phyloP scores from a whole-genome alignment of 78 protist genomes.

The Bodo saltans region DNA sequence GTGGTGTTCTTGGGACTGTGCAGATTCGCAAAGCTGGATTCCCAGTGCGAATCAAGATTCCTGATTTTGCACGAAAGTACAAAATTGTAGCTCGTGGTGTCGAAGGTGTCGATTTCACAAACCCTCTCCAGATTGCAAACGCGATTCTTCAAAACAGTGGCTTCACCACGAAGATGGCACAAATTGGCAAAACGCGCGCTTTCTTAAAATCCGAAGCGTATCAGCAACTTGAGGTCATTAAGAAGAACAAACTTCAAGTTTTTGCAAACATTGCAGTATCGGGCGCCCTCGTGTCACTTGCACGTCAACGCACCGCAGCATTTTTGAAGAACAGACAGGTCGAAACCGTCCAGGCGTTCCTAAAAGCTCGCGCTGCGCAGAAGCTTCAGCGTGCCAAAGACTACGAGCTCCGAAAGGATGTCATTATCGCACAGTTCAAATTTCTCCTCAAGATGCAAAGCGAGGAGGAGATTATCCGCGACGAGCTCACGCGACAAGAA shows the following conservation, averaged over 20 bases:
- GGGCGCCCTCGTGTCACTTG: background rate
- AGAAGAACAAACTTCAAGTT: background rate
- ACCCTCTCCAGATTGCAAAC: background rate
- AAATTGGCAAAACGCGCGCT: slow-evolving; percentile 27
- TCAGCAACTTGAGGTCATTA: background rate
- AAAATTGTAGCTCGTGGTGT: background rate
- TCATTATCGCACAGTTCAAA: background rate
- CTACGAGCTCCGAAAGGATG: background rate
- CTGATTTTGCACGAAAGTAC: background rate
- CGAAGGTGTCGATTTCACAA: background rate
- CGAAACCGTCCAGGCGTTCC: background rate
- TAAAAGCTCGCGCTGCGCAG: background rate
- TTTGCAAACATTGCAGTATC: background rate
- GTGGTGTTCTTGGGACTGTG: slow-evolving; percentile 31
- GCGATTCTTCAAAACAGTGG: background rate
- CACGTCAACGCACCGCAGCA: background rate
- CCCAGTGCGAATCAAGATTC: slow-evolving; percentile 16
- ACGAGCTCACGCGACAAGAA: background rate
- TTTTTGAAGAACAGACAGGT: background rate
- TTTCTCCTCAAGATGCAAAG: background rate
- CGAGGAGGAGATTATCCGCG: background rate
- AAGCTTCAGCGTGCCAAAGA: background rate
- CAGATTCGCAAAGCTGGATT: slow-evolving; percentile 28
- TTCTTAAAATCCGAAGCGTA: slow-evolving; percentile 29
- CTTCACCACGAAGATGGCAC: background rate